phyloP scores from a whole-genome alignment of 2,329 filamentous ascomycete species.

The Sphaerulina musiva region DNA sequence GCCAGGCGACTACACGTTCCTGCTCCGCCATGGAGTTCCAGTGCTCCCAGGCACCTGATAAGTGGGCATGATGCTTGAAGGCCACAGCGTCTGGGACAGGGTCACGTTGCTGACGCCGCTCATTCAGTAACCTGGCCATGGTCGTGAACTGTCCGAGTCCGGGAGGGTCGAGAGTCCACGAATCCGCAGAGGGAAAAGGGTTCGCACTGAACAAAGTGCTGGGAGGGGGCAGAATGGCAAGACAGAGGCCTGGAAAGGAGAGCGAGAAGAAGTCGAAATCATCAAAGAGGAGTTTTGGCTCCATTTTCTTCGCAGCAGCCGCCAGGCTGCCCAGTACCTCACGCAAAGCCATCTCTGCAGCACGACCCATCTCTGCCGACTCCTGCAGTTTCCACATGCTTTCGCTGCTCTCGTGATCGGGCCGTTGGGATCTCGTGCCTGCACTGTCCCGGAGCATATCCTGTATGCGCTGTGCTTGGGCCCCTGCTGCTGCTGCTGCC shows the following conservation, averaged over 20 bases:
- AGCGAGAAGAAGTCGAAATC: conserved; percentile 78
- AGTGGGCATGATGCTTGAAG: conserved; percentile 63
- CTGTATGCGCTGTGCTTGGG: conserved; percentile 26
- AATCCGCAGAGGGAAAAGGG: conserved; percentile 68
- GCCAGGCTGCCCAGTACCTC: conserved; percentile 76
- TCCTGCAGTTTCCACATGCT: conserved; percentile 45
- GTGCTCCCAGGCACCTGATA: conserved; percentile 68
- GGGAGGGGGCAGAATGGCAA: conserved; percentile 73
- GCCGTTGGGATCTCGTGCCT: conserved; percentile 24
- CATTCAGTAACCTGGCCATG: conserved; percentile 39
- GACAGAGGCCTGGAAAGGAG: conserved; percentile 76
- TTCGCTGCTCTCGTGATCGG: conserved; percentile 59
- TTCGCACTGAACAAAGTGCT: conserved; percentile 75
- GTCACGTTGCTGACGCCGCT: conserved; percentile 29
- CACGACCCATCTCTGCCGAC: conserved; percentile 70
- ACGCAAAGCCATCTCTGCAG: conserved; percentile 75
- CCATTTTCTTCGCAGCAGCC: conserved; percentile 62
- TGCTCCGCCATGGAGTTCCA: conserved; percentile 62
- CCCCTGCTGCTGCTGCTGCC: conserved; percentile 9
- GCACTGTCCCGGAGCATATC: conserved; percentile 28
- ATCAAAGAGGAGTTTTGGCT: conserved; percentile 47
- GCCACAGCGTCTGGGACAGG: conserved; percentile 53
- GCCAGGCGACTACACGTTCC: conserved; percentile 41
- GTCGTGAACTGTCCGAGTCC: conserved; percentile 67
- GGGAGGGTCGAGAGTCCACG: conserved; percentile 75